These are phyloP conservation scores for Striga hermonthica DNA, from an alignment of 305 asterid genomes.

Conservation along the genomic window DNA sequence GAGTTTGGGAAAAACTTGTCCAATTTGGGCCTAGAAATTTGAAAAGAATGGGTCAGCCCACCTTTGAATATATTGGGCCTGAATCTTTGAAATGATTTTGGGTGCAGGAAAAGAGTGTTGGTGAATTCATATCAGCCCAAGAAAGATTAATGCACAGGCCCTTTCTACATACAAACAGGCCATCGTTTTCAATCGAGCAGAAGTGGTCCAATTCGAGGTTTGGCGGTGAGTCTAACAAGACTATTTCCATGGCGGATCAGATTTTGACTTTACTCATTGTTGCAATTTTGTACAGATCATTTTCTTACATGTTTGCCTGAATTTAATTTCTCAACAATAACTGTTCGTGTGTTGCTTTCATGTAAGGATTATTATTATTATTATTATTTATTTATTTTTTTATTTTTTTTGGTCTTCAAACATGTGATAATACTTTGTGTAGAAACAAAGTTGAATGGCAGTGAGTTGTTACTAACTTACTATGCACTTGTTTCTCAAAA, in stretches of 20 bases:
- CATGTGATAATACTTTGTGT: too few relatives aligned
- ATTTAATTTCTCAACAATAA: not conserved
- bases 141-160: slow-evolving; percentile 36
- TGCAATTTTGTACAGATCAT: slow-evolving; percentile 28
- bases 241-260: slow-evolving; percentile 44
- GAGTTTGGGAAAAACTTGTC: not conserved
- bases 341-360: too few relatives aligned
- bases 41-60: too few relatives aligned
- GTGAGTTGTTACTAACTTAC: too few relatives aligned
- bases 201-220: slow-evolving; percentile 38
- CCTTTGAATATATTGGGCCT: not conserved
- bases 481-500: too few relatives aligned
- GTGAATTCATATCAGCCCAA: slow-evolving; percentile 35
- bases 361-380: too few relatives aligned
- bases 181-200: slow-evolving; percentile 45
- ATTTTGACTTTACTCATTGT: slow-evolving; percentile 33
- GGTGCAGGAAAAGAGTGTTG: slow-evolving; percentile 36
- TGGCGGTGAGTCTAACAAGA: slow-evolving; percentile 15
- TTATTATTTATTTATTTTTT: too few relatives aligned
- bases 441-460: too few relatives aligned
- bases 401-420: too few relatives aligned
- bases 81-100: not conserved
- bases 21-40: not conserved
- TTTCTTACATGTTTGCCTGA: slow-evolving; percentile 30
- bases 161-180: slow-evolving; percentile 30